A percentile compares a stretch with the other conserved stretches of the same genome.
phyloP scores from a whole-genome alignment of 2,329 filamentous ascomycete genomes.

The Gnomoniopsis sp. region DNA sequence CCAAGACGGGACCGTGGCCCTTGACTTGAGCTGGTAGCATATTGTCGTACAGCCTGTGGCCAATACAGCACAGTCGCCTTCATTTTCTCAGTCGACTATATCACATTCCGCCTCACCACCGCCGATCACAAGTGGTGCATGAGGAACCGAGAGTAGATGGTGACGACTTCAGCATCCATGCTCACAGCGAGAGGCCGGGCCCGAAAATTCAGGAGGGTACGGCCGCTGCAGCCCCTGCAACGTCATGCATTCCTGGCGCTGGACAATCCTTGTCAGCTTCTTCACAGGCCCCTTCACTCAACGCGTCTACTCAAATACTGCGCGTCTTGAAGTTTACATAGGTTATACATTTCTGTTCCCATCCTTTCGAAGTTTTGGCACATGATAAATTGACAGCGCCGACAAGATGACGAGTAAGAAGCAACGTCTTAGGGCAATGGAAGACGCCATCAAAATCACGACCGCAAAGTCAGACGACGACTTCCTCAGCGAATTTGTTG shows the following conservation, averaged over 20 bases:
- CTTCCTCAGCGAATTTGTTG: slow-evolving; percentile 8
- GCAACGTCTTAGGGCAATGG: slow-evolving; percentile 1
- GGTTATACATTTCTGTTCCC: neutral
- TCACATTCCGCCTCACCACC: neutral
- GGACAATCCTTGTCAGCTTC: neutral
- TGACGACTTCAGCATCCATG: neutral
- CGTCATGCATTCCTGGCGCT: neutral
- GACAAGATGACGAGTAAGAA: neutral
- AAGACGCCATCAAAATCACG: slow-evolving; percentile 4
- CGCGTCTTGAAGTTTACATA: neutral
- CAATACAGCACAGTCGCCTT: slow-evolving; percentile 19
- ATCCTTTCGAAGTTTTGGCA: too few species aligned
- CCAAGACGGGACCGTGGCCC: slow-evolving; percentile 28
- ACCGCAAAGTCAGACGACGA: slow-evolving; percentile 6
- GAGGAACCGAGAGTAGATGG: neutral
- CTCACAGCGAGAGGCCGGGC: neutral
- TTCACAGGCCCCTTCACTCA: too few species aligned
- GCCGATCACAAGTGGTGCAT: neutral
- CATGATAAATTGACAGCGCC: neutral
- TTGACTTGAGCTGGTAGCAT: slow-evolving; percentile 29
- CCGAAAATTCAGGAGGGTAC: neutral
- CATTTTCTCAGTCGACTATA: slow-evolving; percentile 8
- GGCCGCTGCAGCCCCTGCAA: neutral
- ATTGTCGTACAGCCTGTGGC: slow-evolving; percentile 30
- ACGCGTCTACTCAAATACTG: neutral